phyloP scores from a whole-genome alignment of 2,329 filamentous ascomycete species.

The Xylaria sp. region DNA sequence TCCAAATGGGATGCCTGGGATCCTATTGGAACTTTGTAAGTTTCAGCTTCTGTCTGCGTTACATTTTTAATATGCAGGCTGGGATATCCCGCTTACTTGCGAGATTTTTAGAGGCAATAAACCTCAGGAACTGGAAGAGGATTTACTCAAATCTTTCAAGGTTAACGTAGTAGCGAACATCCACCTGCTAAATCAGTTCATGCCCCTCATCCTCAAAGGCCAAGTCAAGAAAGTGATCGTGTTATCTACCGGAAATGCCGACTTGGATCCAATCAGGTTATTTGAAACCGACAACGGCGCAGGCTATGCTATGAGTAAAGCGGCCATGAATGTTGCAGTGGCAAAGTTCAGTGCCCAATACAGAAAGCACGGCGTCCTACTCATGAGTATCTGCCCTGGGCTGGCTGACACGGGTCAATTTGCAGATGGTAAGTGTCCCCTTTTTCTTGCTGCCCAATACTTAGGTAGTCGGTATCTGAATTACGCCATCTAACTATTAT shows the following conservation, averaged over 20 bases:
- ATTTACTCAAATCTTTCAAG: not conserved
- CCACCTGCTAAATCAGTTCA: conserved; percentile 63
- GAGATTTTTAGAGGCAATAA: not conserved
- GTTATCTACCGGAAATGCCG: conserved; percentile 61
- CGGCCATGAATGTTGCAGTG: conserved; percentile 36
- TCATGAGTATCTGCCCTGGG: not conserved
- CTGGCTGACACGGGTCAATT: not conserved
- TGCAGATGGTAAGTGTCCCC: not conserved
- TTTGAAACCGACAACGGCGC: conserved; percentile 25
- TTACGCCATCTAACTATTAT: not conserved
- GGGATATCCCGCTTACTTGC: not conserved
- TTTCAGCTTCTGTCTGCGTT: not conserved
- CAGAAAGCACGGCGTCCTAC: not conserved
- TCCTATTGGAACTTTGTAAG: conserved; percentile 27
- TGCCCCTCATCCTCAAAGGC: conserved; percentile 64
- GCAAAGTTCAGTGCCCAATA: not conserved
- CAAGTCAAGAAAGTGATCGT: conserved; percentile 50
- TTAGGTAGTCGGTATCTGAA: too few species aligned
- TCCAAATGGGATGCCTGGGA: not conserved
- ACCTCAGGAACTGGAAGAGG: conserved; percentile 7
- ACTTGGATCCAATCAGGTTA: conserved; percentile 59
- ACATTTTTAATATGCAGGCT: not conserved
- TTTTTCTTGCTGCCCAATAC: not conserved
- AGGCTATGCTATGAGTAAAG: conserved; percentile 58
- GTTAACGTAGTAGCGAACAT: conserved; percentile 64